A percentile compares a stretch with the other conserved stretches of the same genome.
Evolutionary conservation across 2,329 filamentous ascomycete genomes (phyloP).

Genomic region (Elsinoe ampelina): DNA sequence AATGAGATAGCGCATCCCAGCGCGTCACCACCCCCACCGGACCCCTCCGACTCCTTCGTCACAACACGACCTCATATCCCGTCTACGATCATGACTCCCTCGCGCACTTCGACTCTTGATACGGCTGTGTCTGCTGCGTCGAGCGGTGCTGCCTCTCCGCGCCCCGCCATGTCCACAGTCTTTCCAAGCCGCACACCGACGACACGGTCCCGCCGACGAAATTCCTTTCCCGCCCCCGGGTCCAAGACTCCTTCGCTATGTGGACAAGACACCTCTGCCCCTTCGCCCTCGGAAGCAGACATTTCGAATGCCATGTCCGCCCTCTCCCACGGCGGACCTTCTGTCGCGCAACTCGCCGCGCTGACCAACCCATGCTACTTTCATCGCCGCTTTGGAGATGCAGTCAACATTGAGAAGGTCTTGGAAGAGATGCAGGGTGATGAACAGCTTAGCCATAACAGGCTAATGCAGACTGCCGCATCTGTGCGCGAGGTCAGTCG

Average conservation of each 20-base stretch:
- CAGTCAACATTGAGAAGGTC: slow-evolving; percentile 88
- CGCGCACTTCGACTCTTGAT: not conserved
- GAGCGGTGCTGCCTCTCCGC: not conserved
- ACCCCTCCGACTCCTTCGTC: not conserved
- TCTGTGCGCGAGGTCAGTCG: slow-evolving; percentile 92
- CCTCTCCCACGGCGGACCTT: slow-evolving; percentile 13
- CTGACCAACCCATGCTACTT: slow-evolving; percentile 95
- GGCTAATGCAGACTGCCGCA: slow-evolving; percentile 88
- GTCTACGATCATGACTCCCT: not conserved
- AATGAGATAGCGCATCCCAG: not conserved
- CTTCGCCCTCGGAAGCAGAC: slow-evolving; percentile 15
- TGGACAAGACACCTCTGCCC: slow-evolving; percentile 12
- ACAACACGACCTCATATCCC: not conserved
- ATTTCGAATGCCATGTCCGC: slow-evolving; percentile 15
- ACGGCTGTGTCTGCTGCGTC: not conserved
- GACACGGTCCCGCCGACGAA: slow-evolving; percentile 13
- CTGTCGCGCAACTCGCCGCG: slow-evolving; percentile 45
- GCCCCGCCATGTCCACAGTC: slow-evolving; percentile 5
- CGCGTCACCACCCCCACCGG: slow-evolving; percentile 2
- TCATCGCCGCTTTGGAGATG: slow-evolving; percentile 92
- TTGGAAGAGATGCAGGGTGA: slow-evolving; percentile 86
- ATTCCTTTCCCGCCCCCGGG: slow-evolving; percentile 16
- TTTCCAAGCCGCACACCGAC: slow-evolving; percentile 3
- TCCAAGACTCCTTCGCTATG: slow-evolving; percentile 14
- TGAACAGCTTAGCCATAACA: slow-evolving; percentile 85